A percentile compares a stretch with the other conserved stretches of the same genome.
These are phyloP conservation scores for Heracleum sosnowskyi DNA, from an alignment of 129 eudicot species.

Conservation along the genomic window DNA sequence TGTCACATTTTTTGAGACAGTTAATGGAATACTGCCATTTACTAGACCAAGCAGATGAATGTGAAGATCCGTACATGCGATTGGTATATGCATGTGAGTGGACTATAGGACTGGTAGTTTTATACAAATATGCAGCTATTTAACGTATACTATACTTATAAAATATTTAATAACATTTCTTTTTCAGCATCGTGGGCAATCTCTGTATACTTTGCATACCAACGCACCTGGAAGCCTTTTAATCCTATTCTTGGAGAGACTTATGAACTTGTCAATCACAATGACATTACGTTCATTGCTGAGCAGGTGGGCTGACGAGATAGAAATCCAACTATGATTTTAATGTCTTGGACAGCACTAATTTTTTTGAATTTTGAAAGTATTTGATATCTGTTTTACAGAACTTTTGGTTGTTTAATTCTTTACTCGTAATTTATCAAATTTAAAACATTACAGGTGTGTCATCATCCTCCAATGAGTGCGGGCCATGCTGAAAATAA, in stretches of 20 bases:
- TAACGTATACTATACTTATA: not conserved
- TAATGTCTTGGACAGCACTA: not conserved
- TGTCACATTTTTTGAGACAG: slow-evolving; percentile 26
- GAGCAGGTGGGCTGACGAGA: slow-evolving; percentile 57
- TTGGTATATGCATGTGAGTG: slow-evolving; percentile 67
- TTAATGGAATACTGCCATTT: slow-evolving; percentile 83
- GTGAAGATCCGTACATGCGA: slow-evolving; percentile 90
- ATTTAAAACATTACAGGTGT: slow-evolving; percentile 34
- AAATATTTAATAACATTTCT: not conserved
- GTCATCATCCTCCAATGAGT: slow-evolving; percentile 96
- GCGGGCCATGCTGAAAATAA: slow-evolving; percentile 91
- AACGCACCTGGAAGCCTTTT: slow-evolving; percentile 96
- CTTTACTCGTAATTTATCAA: not conserved
- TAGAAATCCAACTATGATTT: not conserved
- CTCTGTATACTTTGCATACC: slow-evolving; percentile 71
- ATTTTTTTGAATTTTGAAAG: not conserved
- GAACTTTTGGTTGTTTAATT: too few relatives aligned
- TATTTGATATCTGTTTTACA: not conserved
- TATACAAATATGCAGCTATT: not conserved
- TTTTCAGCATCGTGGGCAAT: slow-evolving; percentile 70
- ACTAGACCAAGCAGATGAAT: slow-evolving; percentile 69
- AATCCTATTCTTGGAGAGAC: slow-evolving; percentile 98
- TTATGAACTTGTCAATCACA: slow-evolving; percentile 85
- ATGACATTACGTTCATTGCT: slow-evolving; percentile 72
- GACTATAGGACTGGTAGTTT: not conserved